Conservation (phyloP, 805 yeast genomes). For the Tetrapisispora arboricola region DNA sequence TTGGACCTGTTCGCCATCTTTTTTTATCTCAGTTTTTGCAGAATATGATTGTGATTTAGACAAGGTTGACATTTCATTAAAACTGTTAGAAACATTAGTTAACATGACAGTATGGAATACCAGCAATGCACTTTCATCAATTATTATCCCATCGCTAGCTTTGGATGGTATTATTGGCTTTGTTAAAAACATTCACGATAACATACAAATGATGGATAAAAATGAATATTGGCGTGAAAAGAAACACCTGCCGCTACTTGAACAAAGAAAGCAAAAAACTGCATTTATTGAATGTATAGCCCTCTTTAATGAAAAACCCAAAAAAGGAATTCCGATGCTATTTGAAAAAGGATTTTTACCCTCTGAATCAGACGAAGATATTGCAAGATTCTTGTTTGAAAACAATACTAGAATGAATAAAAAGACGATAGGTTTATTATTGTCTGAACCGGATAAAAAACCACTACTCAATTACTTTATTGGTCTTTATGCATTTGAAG, state of each 20-base stretch:
- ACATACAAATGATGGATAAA: slow-evolving; percentile 21
- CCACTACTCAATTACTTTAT: slow-evolving; percentile 56
- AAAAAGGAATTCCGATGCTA: slow-evolving; percentile 57
- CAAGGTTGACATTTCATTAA: slow-evolving; percentile 63
- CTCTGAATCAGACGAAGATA: slow-evolving; percentile 42
- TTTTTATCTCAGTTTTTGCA: slow-evolving; percentile 67
- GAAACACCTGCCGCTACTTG: slow-evolving; percentile 14
- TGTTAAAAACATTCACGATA: slow-evolving; percentile 50
- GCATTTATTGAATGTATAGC: slow-evolving; percentile 69
- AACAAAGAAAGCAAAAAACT: slow-evolving; percentile 44
- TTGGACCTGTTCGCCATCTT: slow-evolving; percentile 71
- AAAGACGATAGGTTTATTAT: slow-evolving; percentile 72
- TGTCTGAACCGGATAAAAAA: slow-evolving; percentile 65
- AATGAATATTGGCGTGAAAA: slow-evolving; percentile 19
- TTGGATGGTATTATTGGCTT: slow-evolving; percentile 75
- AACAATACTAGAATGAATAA: slow-evolving; percentile 80
- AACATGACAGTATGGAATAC: slow-evolving; percentile 70
- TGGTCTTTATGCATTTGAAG: slow-evolving; percentile 60
- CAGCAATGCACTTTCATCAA: slow-evolving; percentile 66
- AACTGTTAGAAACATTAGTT: slow-evolving; percentile 59
- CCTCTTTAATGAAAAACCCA: slow-evolving; percentile 68
- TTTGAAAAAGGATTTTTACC: slow-evolving; percentile 56
- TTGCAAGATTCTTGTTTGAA: slow-evolving; percentile 68
- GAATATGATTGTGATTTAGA: slow-evolving; percentile 88
- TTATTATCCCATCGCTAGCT: slow-evolving; percentile 87